Conservation (phyloP, 805 yeast genomes). For the Debaryomyces prosopidis region DNA sequence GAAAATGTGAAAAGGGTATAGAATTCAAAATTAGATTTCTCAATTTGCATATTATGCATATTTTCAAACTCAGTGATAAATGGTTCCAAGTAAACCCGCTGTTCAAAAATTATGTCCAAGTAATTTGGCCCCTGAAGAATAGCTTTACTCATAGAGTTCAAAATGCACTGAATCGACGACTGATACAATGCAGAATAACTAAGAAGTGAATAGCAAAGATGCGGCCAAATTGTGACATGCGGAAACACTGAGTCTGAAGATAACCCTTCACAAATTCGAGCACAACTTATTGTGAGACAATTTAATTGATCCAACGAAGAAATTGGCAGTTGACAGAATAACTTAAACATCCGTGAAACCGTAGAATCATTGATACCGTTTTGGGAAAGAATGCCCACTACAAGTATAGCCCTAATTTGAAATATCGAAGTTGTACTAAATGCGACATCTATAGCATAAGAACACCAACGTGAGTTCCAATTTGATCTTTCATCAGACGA, state of each 20-base stretch:
- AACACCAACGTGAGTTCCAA: constrained; percentile 68
- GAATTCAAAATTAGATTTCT: constrained; percentile 50
- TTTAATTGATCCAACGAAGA: constrained; percentile 31
- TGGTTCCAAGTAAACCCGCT: constrained; percentile 41
- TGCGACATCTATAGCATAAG: constrained; percentile 63
- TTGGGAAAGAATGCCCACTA: constrained; percentile 68
- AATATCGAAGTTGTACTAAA: constrained; percentile 56
- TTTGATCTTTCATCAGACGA: constrained; percentile 46
- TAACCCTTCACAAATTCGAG: constrained; percentile 51
- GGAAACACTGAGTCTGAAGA: constrained; percentile 45
- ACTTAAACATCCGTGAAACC: constrained; percentile 29
- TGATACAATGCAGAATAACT: constrained; percentile 32
- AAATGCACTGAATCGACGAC: constrained; percentile 30
- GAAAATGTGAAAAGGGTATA: constrained; percentile 48
- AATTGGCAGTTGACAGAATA: constrained; percentile 22
- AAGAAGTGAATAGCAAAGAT: constrained; percentile 29
- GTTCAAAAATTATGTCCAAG: constrained; percentile 26
- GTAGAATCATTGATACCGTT: constrained; percentile 61
- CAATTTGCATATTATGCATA: constrained; percentile 37
- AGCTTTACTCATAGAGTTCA: constrained; percentile 25
- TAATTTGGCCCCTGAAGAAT: constrained; percentile 22
- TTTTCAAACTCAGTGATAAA: constrained; percentile 45
- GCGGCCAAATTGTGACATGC: constrained; percentile 52
- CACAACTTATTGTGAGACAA: constrained; percentile 44
- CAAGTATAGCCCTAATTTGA: constrained; percentile 66